A percentile compares a stretch with the other conserved stretches of the same genome.
phyloP scores from a whole-genome alignment of 1,284 basidiomycete species.

The Heimioporus punctisporus region DNA sequence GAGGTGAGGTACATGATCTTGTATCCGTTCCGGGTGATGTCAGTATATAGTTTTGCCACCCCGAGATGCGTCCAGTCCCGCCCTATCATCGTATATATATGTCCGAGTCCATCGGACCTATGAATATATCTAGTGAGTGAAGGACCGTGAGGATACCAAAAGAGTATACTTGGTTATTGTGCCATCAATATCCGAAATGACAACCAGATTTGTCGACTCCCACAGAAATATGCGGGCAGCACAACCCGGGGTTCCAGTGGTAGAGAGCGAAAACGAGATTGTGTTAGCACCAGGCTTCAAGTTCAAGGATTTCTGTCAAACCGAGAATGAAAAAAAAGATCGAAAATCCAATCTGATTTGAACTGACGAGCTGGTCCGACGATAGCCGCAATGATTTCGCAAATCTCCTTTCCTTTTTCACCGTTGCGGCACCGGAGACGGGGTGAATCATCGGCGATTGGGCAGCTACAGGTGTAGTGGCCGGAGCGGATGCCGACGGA shows the following conservation, averaged over 20 bases:
- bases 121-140: neutral
- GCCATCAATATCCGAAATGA: conserved; percentile 98
- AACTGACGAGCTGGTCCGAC: conserved; percentile 77
- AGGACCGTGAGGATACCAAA: neutral
- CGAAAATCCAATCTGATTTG: neutral
- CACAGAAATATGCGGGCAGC: conserved; percentile 96
- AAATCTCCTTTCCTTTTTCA: conserved; percentile 50
- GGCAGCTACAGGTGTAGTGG: conserved; percentile 22
- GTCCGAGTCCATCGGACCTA: conserved; percentile 96
- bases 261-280: conserved; percentile 95
- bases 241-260: conserved; percentile 86
- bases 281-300: conserved; percentile 91
- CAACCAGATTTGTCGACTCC: conserved; percentile 89
- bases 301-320: conserved; percentile 76
- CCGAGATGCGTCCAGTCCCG: conserved; percentile 99
- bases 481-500: conserved; percentile 26
- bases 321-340: conserved; percentile 3
- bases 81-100: conserved; percentile 98
- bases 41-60: conserved; percentile 98
- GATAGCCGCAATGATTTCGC: conserved; percentile 93
- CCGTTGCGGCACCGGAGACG: conserved; percentile 6
- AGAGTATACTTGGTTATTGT: conserved; percentile 93
- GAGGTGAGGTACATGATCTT: conserved; percentile 99
- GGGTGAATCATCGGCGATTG: conserved; percentile 26
- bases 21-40: conserved; percentile 96